Conservation (phyloP, 345 rosid genomes). For the Arabidopsis thaliana region DNA sequence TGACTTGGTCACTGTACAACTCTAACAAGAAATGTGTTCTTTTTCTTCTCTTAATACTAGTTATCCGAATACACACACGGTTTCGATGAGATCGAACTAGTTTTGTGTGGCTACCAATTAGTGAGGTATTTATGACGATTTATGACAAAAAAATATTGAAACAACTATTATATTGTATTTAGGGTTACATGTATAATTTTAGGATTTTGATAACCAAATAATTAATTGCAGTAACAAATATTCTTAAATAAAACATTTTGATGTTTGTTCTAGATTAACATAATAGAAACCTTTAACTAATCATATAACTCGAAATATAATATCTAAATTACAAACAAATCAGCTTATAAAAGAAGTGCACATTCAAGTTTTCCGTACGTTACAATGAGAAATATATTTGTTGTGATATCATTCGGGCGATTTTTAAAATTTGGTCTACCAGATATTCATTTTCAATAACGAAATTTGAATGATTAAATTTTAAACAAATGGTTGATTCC, state of each 20-base stretch:
- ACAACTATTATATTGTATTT: neutral
- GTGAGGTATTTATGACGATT: neutral
- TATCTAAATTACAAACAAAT: neutral
- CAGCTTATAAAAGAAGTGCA: neutral
- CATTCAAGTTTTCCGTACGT: neutral
- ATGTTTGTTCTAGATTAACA: neutral
- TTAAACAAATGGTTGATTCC: neutral
- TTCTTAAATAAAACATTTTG: neutral
- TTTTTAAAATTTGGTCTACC: neutral
- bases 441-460: neutral
- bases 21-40: constrained; percentile 32
- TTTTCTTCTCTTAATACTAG: neutral
- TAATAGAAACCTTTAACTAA: neutral
- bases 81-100: constrained; percentile 19
- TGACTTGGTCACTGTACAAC: constrained; percentile 42
- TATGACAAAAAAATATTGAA: neutral
- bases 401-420: neutral
- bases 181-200: neutral
- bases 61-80: constrained; percentile 17
- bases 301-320: neutral
- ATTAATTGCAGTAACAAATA: neutral
- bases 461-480: neutral
- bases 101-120: neutral
- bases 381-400: neutral
- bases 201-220: neutral